Conservation (phyloP, 306 rosid species). For the Ochetophila trinervis region DNA sequence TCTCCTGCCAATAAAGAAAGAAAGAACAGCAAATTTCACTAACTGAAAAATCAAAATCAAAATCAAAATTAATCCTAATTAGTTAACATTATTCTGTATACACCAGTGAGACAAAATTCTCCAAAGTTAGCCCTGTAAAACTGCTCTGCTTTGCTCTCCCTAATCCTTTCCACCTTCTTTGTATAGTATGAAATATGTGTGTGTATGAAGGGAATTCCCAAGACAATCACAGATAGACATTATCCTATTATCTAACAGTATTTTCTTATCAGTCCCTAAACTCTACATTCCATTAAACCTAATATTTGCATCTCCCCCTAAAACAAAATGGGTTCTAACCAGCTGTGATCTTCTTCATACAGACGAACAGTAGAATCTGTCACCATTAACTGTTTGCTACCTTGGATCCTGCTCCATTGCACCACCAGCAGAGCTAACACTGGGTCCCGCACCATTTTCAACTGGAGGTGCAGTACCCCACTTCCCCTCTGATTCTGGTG, state of each 20-base stretch:
- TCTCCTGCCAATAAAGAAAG: too few species aligned
- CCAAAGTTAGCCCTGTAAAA: background rate
- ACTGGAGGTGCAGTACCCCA: conserved; percentile 4
- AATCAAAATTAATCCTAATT: too few species aligned
- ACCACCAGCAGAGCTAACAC: background rate
- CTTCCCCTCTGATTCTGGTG: conserved; percentile 4
- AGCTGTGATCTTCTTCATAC: background rate
- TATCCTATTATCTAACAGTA: background rate
- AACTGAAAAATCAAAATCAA: too few species aligned
- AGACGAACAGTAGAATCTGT: background rate
- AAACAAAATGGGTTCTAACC: background rate
- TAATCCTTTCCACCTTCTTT: background rate
- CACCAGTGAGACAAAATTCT: background rate
- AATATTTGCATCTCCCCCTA: background rate
- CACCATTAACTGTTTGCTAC: background rate
- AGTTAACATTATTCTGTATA: background rate
- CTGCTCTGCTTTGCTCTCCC: background rate
- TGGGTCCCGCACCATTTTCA: background rate
- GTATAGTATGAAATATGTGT: background rate
- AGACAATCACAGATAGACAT: background rate
- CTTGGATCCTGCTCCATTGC: background rate
- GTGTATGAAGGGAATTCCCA: background rate
- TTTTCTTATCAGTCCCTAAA: background rate
- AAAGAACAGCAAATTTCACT: too few species aligned
- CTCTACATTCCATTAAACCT: background rate